Percentiles rank a stretch among this genome's conserved stretches.
These are phyloP conservation scores for Rhipidocladum racemiflorum DNA, from an alignment of 176 grass and related monocot genomes.

Conservation along the genomic window DNA sequence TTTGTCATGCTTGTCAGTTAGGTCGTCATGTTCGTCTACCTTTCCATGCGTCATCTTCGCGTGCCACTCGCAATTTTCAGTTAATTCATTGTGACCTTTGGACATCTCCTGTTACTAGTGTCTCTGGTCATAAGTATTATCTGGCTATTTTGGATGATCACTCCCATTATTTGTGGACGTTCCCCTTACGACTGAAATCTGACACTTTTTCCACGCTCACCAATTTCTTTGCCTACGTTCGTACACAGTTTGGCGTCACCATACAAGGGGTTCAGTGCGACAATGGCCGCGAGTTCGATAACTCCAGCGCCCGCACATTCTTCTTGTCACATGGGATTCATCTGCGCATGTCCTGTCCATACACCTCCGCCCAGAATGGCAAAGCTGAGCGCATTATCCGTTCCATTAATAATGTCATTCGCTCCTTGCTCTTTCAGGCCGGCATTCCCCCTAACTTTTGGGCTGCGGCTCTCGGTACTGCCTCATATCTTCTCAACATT, in stretches of 20 bases:
- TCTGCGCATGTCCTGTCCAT: not conserved
- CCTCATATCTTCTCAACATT: not conserved
- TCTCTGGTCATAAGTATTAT: no score
- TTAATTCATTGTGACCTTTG: no score
- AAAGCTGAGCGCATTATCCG: no score
- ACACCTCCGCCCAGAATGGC: not conserved
- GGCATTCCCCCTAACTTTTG: not conserved
- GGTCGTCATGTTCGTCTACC: not conserved
- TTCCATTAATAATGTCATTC: not conserved
- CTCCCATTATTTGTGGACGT: no score
- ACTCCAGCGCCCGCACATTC: not conserved
- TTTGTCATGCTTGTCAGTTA: not conserved
- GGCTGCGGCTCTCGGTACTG: not conserved
- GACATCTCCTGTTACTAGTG: no score
- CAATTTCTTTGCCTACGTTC: not conserved
- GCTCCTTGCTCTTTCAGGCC: not conserved
- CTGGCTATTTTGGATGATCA: no score
- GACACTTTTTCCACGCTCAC: not conserved
- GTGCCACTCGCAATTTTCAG: not conserved
- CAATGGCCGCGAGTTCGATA: not conserved
- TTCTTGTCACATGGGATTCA: not conserved
- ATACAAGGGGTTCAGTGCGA: not conserved
- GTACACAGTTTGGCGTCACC: not conserved
- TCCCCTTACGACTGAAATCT: no score
- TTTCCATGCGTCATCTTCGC: not conserved